Evolutionary conservation across 2,329 filamentous ascomycete genomes (phyloP).

Genomic region (Colletotrichum plurivorum): DNA sequence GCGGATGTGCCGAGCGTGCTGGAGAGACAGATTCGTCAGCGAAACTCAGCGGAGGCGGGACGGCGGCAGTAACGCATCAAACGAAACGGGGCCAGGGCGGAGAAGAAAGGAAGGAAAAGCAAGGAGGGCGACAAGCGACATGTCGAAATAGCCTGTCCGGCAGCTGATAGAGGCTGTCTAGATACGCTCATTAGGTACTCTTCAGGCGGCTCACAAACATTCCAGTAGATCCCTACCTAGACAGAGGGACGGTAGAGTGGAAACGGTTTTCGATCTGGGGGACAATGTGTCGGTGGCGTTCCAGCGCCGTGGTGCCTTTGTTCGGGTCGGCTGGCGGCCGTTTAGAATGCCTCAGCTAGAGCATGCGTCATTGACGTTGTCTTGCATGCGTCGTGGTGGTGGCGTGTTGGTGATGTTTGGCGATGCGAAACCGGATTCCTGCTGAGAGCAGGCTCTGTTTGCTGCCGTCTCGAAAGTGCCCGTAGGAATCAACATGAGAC

Average conservation of each 20-base stretch:
- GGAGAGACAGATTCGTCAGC: slow-evolving; percentile 18
- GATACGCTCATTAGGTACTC: slow-evolving; percentile 12
- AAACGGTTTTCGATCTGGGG: slow-evolving; percentile 6
- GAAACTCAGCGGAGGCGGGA: slow-evolving; percentile 17
- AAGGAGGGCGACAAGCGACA: background rate
- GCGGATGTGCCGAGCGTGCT: background rate
- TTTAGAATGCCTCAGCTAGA: slow-evolving; percentile 2
- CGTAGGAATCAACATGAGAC: slow-evolving; percentile 5
- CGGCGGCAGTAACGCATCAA: slow-evolving; percentile 4
- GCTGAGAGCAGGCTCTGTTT: slow-evolving; percentile 1
- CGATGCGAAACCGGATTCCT: slow-evolving; percentile 2
- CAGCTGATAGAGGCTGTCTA: slow-evolving; percentile 15
- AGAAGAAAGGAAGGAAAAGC: background rate
- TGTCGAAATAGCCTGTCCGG: slow-evolving; percentile 22
- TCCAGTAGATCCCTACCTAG: too few relatives aligned
- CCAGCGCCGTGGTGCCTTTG: background rate
- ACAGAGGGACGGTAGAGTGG: background rate
- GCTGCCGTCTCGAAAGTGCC: background rate
- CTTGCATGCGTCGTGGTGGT: background rate
- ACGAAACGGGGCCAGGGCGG: background rate
- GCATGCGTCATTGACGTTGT: slow-evolving; percentile 12
- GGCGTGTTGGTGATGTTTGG: background rate
- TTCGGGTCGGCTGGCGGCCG: background rate
- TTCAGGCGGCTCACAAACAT: too few relatives aligned
- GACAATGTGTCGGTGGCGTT: background rate